phyloP scores from a whole-genome alignment of 2,329 filamentous ascomycete species.

The Cytospora mali region DNA sequence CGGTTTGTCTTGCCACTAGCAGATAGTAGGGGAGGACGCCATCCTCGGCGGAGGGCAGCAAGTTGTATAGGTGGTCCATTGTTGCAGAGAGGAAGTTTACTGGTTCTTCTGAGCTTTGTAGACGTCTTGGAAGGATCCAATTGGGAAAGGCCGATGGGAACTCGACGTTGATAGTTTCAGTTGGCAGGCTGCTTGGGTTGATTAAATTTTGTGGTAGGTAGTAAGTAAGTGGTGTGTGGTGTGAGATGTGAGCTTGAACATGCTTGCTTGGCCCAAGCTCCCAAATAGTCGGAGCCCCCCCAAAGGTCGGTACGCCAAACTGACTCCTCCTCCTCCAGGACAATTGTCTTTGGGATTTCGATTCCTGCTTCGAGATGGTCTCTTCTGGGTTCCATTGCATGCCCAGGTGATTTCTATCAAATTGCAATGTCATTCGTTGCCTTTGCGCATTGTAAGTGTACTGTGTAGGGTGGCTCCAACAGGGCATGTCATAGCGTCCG shows the following conservation, averaged over 20 bases:
- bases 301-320: too few species aligned
- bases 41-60: constrained; percentile 52
- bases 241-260: background rate
- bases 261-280: background rate
- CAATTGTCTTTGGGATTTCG: too few species aligned
- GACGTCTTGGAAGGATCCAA: background rate
- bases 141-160: background rate
- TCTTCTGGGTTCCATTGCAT: too few species aligned
- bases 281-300: background rate
- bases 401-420: too few species aligned
- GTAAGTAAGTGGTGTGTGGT: background rate
- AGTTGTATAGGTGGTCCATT: constrained; percentile 50
- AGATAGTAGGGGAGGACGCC: constrained; percentile 63
- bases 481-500: too few species aligned
- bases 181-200: background rate
- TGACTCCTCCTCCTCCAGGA: too few species aligned
- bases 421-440: too few species aligned
- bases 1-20: constrained; percentile 51
- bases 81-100: background rate
- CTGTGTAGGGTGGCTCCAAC: too few species aligned
- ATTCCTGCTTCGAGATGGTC: too few species aligned
- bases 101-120: background rate
- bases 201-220: background rate
- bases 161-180: background rate
- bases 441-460: too few species aligned